These are phyloP conservation scores for Arachis monticola DNA, from an alignment of 331 rosid genomes.

Conservation along the genomic window DNA sequence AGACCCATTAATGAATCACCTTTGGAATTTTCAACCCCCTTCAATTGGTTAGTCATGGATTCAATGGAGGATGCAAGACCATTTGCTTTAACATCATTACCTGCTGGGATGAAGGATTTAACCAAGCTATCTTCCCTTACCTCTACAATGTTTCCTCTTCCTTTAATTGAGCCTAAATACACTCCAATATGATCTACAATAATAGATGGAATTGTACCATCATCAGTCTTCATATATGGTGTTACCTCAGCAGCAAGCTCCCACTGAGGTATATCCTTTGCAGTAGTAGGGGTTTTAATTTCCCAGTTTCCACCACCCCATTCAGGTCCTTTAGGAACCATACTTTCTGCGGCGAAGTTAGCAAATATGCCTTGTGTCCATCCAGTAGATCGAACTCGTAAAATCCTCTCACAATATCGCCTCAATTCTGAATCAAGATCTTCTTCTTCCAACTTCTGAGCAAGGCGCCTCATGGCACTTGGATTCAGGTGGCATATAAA, in stretches of 20 bases:
- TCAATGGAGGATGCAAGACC: conserved; percentile 51
- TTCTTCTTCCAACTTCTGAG: conserved; percentile 99
- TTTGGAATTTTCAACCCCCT: conserved; percentile 59
- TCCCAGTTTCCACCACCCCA: conserved; percentile 99
- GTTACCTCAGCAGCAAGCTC: conserved; percentile 95
- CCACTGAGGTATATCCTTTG: conserved; percentile 96
- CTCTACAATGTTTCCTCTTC: conserved; percentile 93
- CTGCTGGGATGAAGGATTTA: conserved; percentile 61
- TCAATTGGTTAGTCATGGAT: conserved; percentile 49
- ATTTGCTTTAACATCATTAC: conserved; percentile 55
- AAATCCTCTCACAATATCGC: conserved; percentile 94
- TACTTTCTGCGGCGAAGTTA: conserved; percentile 98
- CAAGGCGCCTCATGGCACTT: conserved; percentile 98
- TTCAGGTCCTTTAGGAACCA: conserved; percentile 99
- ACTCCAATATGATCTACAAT: conserved; percentile 93
- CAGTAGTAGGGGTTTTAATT: conserved; percentile 87
- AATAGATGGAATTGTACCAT: conserved; percentile 90
- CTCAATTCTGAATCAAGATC: conserved; percentile 94
- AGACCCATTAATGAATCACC: conserved; percentile 68
- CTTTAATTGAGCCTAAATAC: conserved; percentile 85
- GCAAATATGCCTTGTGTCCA: conserved; percentile 99
- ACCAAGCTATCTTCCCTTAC: conserved; percentile 90
- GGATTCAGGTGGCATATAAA: conserved; percentile 99
- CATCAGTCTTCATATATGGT: conserved; percentile 96
- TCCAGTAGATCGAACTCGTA: conserved; percentile 89